A percentile compares a stretch with the other conserved stretches of the same genome.
Evolutionary conservation across 208 protist species (phyloP).

Genomic region (Hexamita inflata): DNA sequence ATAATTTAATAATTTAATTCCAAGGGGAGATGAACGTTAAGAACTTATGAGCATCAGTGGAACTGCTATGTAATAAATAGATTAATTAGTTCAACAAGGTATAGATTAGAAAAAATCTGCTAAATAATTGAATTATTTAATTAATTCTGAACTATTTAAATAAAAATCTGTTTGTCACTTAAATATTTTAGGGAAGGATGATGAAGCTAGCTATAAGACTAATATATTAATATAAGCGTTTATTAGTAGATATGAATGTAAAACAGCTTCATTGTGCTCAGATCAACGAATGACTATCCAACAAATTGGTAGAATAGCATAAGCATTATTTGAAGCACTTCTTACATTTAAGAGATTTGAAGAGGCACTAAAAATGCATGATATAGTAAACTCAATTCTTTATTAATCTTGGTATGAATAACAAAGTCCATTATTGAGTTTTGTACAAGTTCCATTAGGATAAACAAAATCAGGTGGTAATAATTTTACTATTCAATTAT

Average conservation of each 20-base stretch:
- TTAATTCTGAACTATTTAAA: not conserved
- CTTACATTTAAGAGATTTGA: not conserved
- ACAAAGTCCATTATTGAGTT: not conserved
- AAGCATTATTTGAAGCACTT: not conserved
- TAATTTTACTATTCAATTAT: too few relatives aligned
- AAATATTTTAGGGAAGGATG: not conserved
- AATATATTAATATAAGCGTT: not conserved
- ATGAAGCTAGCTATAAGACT: not conserved
- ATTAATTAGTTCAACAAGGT: not conserved
- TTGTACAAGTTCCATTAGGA: not conserved
- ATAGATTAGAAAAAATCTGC: not conserved
- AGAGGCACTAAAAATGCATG: conserved; percentile 19
- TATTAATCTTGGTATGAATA: conserved; percentile 2
- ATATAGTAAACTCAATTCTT: not conserved
- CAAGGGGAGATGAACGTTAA: conserved; percentile 48
- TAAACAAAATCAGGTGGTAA: not conserved
- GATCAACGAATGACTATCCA: not conserved
- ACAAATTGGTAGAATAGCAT: not conserved
- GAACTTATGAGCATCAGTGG: conserved; percentile 45
- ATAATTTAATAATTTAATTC: conserved; percentile 79
- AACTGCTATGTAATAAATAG: not conserved
- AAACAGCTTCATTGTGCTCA: not conserved
- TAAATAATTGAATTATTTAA: not conserved
- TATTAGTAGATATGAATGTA: not conserved
- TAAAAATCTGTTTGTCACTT: too few relatives aligned